Percentiles rank a stretch among this genome's conserved stretches.
phyloP scores from a whole-genome alignment of 2,329 filamentous ascomycete species.

The Sclerotinia borealis region DNA sequence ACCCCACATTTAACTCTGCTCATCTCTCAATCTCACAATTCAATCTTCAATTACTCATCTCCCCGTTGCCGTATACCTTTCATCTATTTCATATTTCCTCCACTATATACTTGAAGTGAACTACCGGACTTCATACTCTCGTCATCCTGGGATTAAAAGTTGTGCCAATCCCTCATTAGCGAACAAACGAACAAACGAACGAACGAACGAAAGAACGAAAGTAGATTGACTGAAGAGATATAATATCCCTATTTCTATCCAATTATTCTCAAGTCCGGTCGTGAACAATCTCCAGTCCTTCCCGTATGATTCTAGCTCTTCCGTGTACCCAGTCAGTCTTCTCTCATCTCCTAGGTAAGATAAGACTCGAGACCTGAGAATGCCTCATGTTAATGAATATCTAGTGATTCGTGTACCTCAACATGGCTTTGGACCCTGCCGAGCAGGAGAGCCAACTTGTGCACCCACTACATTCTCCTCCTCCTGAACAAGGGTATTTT shows the following conservation, averaged over 20 bases:
- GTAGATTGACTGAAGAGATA: background rate
- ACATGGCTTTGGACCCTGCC: background rate
- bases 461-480: background rate
- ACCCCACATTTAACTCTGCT: background rate
- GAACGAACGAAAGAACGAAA: too few species aligned
- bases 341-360: background rate
- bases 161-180: too few species aligned
- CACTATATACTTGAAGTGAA: background rate
- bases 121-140: background rate
- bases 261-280: background rate
- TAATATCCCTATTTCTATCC: background rate
- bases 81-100: background rate
- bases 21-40: background rate
- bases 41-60: background rate
- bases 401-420: background rate
- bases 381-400: background rate
- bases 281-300: background rate
- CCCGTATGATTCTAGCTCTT: background rate
- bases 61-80: background rate
- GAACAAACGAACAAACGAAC: background rate
- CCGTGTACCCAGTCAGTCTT: background rate
- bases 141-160: background rate
- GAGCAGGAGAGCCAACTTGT: conserved; percentile 19
- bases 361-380: background rate
- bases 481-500: background rate